These are phyloP conservation scores for Yamadazyma trypodendri DNA, from an alignment of 1,139 yeast genomes.

Conservation along the genomic window DNA sequence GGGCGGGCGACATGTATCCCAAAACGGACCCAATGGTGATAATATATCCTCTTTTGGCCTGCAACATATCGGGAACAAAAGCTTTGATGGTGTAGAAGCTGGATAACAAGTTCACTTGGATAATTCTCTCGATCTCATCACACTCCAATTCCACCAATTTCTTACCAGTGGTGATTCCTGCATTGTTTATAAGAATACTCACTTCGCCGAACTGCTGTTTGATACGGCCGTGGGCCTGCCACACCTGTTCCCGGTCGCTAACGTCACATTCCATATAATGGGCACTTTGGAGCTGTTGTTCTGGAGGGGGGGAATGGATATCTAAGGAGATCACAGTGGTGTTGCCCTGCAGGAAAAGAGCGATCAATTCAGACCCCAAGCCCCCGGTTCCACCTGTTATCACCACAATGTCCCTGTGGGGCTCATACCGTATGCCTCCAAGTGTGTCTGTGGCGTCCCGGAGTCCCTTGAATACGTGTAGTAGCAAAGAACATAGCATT, in stretches of 20 bases:
- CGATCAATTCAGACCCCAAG: slow-evolving; percentile 67
- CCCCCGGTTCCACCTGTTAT: slow-evolving; percentile 85
- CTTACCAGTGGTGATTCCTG: slow-evolving; percentile 69
- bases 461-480: slow-evolving; percentile 26
- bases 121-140: slow-evolving; percentile 57
- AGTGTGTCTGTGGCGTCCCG: slow-evolving; percentile 32
- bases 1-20: slow-evolving; percentile 83
- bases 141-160: slow-evolving; percentile 51
- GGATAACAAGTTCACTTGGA: slow-evolving; percentile 67
- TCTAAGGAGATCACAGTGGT: slow-evolving; percentile 64
- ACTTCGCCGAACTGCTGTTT: slow-evolving; percentile 54
- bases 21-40: slow-evolving; percentile 80
- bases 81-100: slow-evolving; percentile 68
- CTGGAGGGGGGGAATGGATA: slow-evolving; percentile 38
- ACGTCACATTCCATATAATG: slow-evolving; percentile 69
- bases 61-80: slow-evolving; percentile 72
- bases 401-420: slow-evolving; percentile 56
- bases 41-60: slow-evolving; percentile 65
- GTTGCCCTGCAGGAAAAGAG: background rate
- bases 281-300: slow-evolving; percentile 39
- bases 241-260: slow-evolving; percentile 45
- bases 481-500: slow-evolving; percentile 12
- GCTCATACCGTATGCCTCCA: slow-evolving; percentile 53
- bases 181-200: slow-evolving; percentile 75
- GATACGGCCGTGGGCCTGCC: slow-evolving; percentile 35